Evolutionary conservation across 148 eudicot genomes (phyloP).

Genomic region (Rhododendron williamsianum): DNA sequence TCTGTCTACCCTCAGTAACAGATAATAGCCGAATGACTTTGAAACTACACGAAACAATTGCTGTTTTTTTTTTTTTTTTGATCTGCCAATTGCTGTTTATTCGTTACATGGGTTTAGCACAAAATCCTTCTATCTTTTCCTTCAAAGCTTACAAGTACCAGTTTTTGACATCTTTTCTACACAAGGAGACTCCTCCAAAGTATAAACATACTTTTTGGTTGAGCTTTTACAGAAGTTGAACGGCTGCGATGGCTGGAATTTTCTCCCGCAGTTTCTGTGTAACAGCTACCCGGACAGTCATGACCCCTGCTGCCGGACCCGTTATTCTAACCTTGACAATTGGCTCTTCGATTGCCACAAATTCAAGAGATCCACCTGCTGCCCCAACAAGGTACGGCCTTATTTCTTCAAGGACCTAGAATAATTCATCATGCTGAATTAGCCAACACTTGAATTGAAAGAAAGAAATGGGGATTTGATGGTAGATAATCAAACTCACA

Average conservation of each 20-base stretch:
- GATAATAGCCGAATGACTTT: neutral
- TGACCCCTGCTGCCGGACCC: conserved; percentile 93
- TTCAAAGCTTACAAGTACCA: neutral
- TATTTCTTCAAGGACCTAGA: conserved; percentile 87
- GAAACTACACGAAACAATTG: neutral
- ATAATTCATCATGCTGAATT: neutral
- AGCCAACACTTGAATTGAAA: neutral
- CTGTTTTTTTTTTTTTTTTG: neutral
- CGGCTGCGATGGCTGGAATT: conserved; percentile 92
- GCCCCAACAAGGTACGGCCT: conserved; percentile 83
- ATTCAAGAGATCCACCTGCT: conserved; percentile 79
- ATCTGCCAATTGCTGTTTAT: neutral
- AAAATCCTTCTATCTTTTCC: neutral
- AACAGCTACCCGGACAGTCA: conserved; percentile 94
- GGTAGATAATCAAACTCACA: neutral
- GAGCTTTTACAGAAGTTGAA: conserved; percentile 48
- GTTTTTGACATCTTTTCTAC: neutral
- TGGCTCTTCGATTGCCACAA: conserved; percentile 79
- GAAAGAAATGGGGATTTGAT: neutral
- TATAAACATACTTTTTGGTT: neutral
- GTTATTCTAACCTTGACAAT: conserved; percentile 75
- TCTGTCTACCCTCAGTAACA: neutral
- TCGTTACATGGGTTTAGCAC: neutral
- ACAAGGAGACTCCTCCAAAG: neutral
- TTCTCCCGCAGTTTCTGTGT: conserved; percentile 92